Percentiles rank a stretch among this genome's conserved stretches.
Evolutionary conservation across 2,329 filamentous ascomycete genomes (phyloP).

Genomic region (Ophiostoma triangulosporum): DNA sequence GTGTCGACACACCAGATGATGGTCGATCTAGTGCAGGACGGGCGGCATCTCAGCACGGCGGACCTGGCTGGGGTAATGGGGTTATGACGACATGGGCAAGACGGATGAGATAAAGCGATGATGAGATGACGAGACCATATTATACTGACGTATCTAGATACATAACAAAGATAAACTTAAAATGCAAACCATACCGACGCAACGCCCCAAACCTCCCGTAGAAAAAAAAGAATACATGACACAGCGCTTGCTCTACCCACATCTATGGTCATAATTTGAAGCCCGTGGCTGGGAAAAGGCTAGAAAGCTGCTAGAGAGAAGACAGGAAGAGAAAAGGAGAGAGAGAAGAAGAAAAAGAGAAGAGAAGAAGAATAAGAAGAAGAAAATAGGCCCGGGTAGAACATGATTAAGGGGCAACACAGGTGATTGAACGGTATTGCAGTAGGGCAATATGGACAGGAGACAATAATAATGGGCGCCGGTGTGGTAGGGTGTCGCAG

Average conservation of each 20-base stretch:
- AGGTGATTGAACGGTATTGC: too few relatives aligned
- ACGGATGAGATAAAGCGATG: not conserved
- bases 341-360: not conserved
- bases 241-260: not conserved
- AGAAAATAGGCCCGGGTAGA: not conserved
- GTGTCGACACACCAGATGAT: conserved; percentile 14
- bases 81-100: not conserved
- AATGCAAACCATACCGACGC: not conserved
- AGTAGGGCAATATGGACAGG: too few relatives aligned
- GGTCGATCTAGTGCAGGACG: conserved; percentile 15
- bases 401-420: not conserved
- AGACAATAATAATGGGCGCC: not conserved
- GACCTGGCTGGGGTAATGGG: conserved; percentile 6
- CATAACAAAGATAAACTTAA: not conserved
- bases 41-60: not conserved
- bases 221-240: not conserved
- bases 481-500: too few relatives aligned
- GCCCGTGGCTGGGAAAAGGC: not conserved
- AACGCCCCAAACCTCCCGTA: not conserved
- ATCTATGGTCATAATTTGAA: not conserved
- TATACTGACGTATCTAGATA: not conserved
- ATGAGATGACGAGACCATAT: not conserved
- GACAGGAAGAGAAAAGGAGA: not conserved
- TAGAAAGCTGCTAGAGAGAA: not conserved
- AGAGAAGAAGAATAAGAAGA: not conserved